phyloP scores from a whole-genome alignment of 768 basidiomycete species.

The Epithele typhae region DNA sequence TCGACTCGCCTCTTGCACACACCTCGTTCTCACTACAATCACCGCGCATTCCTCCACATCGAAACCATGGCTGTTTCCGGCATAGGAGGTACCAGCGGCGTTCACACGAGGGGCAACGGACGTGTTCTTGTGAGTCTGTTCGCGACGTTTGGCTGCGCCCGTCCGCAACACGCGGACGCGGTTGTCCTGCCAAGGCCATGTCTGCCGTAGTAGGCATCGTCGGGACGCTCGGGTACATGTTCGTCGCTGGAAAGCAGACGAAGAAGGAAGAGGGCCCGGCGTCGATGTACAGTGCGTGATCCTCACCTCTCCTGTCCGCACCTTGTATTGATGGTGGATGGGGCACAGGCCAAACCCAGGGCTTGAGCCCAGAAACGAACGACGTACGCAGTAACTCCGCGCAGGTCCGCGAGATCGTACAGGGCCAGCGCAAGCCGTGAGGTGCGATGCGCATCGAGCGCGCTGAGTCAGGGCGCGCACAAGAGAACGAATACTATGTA shows the following conservation, averaged over 20 bases:
- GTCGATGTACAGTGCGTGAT: slow-evolving; percentile 15
- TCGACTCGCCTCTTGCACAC: too few species aligned
- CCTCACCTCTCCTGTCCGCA: not conserved
- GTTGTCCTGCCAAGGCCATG: slow-evolving; percentile 7
- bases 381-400: slow-evolving; percentile 10
- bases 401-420: slow-evolving; percentile 10
- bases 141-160: too few species aligned
- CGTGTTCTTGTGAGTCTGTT: not conserved
- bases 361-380: slow-evolving; percentile 5
- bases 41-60: too few species aligned
- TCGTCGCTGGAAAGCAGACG: slow-evolving; percentile 13
- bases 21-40: too few species aligned
- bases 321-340: not conserved
- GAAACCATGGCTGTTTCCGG: too few species aligned
- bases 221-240: slow-evolving; percentile 15
- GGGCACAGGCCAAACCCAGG: slow-evolving; percentile 6
- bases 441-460: too few species aligned
- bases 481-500: too few species aligned
- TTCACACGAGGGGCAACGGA: slow-evolving; percentile 1
- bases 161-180: too few species aligned
- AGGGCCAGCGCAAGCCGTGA: slow-evolving; percentile 14
- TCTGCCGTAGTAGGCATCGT: slow-evolving; percentile 2
- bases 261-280: slow-evolving; percentile 17
- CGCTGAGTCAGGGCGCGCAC: too few species aligned
- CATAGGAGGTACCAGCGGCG: too few species aligned